These are phyloP conservation scores for Biscogniauxia sp. DNA, from an alignment of 2,329 filamentous ascomycete genomes.

Conservation along the genomic window DNA sequence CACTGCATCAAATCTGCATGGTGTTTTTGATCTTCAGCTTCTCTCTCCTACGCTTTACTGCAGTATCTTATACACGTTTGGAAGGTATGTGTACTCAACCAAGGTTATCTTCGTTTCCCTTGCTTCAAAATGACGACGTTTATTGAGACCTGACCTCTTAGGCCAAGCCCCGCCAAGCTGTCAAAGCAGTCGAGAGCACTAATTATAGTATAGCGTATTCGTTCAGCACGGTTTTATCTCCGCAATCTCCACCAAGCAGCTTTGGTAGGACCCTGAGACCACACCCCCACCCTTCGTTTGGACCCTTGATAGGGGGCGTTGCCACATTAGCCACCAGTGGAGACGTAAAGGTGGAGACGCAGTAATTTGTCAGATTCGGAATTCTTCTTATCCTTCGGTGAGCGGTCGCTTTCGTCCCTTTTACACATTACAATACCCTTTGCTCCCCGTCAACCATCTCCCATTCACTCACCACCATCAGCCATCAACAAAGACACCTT, in stretches of 20 bases:
- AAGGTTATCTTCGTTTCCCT: not conserved
- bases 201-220: not conserved
- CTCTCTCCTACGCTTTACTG: too few species aligned
- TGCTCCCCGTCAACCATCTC: not conserved
- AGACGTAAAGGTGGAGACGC: not conserved
- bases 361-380: constrained; percentile 4
- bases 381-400: not conserved
- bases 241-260: not conserved
- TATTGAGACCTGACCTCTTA: not conserved
- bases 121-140: not conserved
- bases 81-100: too few species aligned
- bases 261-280: not conserved
- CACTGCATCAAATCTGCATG: too few species aligned
- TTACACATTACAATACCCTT: not conserved
- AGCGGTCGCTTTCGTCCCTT: not conserved
- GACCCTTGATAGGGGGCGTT: not conserved
- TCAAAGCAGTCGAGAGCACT: not conserved
- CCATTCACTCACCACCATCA: not conserved
- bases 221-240: not conserved
- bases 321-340: constrained; percentile 6
- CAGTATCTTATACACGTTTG: too few species aligned
- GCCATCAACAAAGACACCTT: not conserved
- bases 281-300: too few species aligned
- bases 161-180: not conserved
- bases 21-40: too few species aligned